Conservation (phyloP, 176 grass and related monocot species). For the Hyparrhenia diplandra region DNA sequence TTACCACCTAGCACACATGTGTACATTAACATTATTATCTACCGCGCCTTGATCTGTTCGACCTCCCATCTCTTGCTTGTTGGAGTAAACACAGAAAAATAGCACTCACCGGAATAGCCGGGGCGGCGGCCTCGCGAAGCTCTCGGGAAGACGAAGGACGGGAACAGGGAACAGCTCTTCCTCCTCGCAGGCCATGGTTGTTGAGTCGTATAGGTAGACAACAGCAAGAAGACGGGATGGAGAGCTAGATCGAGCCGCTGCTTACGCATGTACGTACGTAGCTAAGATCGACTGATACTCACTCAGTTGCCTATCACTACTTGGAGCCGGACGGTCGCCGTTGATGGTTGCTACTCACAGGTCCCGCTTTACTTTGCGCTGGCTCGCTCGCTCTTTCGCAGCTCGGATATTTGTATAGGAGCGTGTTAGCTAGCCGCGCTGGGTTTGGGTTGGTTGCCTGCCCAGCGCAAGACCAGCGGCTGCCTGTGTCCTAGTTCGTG, state of each 20-base stretch:
- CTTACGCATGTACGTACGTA: background rate
- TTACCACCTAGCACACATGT: conserved; percentile 23
- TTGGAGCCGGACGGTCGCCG: background rate
- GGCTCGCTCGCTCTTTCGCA: background rate
- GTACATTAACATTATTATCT: background rate
- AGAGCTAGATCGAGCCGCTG: background rate
- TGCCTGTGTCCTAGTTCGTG: conserved; percentile 23
- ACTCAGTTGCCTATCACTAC: background rate
- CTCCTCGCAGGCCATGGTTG: conserved; percentile 38
- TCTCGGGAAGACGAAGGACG: conserved; percentile 35
- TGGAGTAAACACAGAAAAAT: too few species aligned
- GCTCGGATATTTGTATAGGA: conserved; percentile 27
- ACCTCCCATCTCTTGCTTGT: background rate
- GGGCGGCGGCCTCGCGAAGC: conserved; percentile 23
- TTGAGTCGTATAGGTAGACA: background rate
- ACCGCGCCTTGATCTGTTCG: background rate
- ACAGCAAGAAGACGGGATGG: background rate
- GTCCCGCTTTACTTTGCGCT: background rate
- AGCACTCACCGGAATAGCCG: conserved; percentile 21
- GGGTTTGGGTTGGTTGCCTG: background rate
- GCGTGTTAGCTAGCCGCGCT: background rate
- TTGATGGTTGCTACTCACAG: background rate
- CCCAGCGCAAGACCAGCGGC: background rate
- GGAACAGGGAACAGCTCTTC: conserved; percentile 60
- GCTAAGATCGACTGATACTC: background rate